Percentiles rank a stretch among this genome's conserved stretches.
Conservation (phyloP, 768 basidiomycete genomes). For the Lanmaoa rubissima region DNA sequence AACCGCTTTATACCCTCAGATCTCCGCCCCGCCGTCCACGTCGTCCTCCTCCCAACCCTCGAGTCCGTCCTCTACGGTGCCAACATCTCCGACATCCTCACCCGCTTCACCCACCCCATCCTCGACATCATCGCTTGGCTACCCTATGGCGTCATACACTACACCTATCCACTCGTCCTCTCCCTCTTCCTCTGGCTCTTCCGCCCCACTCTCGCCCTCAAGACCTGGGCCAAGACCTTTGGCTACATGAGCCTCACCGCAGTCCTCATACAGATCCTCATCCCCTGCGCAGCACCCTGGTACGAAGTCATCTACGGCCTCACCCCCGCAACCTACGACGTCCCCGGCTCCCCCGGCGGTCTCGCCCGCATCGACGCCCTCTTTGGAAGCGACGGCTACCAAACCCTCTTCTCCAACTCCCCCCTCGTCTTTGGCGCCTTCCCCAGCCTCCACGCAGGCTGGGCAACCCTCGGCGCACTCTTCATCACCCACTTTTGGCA, state of each 20-base stretch:
- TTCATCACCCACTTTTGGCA: slow-evolving; percentile 97
- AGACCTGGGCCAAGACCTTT: slow-evolving; percentile 83
- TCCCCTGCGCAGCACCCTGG: slow-evolving; percentile 96
- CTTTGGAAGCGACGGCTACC: slow-evolving; percentile 76
- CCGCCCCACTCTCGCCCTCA: slow-evolving; percentile 74
- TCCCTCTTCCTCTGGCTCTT: slow-evolving; percentile 89
- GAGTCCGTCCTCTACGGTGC: slow-evolving; percentile 96
- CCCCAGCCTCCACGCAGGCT: slow-evolving; percentile 88
- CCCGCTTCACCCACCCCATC: slow-evolving; percentile 87
- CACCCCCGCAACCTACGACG: slow-evolving; percentile 89
- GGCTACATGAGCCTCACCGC: slow-evolving; percentile 92
- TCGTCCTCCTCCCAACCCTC: slow-evolving; percentile 90
- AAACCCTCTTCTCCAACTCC: slow-evolving; percentile 75
- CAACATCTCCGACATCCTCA: slow-evolving; percentile 96
- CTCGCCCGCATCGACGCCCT: slow-evolving; percentile 89
- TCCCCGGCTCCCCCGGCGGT: slow-evolving; percentile 92
- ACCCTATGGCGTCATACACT: slow-evolving; percentile 95
- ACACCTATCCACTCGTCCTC: slow-evolving; percentile 81
- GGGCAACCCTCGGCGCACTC: slow-evolving; percentile 88
- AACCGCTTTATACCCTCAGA: slow-evolving; percentile 79
- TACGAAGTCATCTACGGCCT: slow-evolving; percentile 97
- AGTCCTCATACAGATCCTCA: slow-evolving; percentile 81
- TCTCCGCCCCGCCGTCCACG: slow-evolving; percentile 82
- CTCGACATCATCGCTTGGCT: slow-evolving; percentile 95
- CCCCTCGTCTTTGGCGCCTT: slow-evolving; percentile 97